Evolutionary conservation across 1,284 basidiomycete genomes (phyloP).

Genomic region (Rhizopogon parksii): DNA sequence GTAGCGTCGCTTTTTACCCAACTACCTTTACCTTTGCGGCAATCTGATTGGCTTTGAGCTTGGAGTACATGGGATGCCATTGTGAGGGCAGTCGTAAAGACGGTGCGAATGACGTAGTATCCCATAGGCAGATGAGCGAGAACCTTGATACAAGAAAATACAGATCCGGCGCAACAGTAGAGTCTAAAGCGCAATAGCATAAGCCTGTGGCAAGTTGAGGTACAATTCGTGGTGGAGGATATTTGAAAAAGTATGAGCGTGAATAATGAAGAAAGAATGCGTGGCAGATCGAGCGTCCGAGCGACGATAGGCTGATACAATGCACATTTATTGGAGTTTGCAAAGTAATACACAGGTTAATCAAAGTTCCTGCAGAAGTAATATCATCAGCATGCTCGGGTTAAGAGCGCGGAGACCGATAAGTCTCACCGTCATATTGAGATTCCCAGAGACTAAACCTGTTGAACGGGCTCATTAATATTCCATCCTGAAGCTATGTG

Average conservation of each 20-base stretch:
- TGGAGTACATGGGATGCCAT: neutral
- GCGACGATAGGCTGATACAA: no score
- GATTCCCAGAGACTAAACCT: slow-evolving; percentile 50
- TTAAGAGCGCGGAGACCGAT: neutral
- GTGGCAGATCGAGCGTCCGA: no score
- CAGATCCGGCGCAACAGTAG: no score
- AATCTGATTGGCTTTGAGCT: neutral
- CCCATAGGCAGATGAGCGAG: no score
- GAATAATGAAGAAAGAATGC: no score
- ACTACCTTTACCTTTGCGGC: neutral
- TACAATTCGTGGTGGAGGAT: no score
- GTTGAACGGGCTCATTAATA: neutral
- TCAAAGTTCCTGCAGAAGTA: neutral
- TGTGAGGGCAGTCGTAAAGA: neutral
- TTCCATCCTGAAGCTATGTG: neutral
- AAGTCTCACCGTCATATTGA: slow-evolving; percentile 52
- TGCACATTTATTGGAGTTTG: no score
- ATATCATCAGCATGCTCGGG: no score
- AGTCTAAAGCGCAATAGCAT: no score
- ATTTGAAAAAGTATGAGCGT: no score
- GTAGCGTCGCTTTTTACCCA: neutral
- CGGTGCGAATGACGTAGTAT: neutral
- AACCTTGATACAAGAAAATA: no score
- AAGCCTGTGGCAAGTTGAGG: no score
- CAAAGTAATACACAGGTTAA: neutral